phyloP scores from a whole-genome alignment of 805 yeast genomes.

The Candida alai region DNA sequence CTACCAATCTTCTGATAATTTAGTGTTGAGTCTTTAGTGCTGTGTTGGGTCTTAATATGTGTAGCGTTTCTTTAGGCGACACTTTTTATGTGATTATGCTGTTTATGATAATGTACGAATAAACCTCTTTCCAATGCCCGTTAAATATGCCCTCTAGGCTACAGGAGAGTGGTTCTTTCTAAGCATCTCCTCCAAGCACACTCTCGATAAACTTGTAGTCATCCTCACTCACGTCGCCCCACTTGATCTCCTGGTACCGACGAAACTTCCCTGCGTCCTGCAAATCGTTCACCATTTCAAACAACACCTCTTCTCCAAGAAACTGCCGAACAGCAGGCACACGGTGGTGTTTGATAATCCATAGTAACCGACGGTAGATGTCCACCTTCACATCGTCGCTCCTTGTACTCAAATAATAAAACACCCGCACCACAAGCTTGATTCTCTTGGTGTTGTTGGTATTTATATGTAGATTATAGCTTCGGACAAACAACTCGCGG shows the following conservation, averaged over 20 bases:
- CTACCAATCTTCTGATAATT: slow-evolving; percentile 25
- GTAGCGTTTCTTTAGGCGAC: not conserved
- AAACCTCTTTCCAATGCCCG: not conserved
- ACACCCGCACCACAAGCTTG: slow-evolving; percentile 37
- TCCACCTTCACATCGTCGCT: slow-evolving; percentile 9
- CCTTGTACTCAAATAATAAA: slow-evolving; percentile 34
- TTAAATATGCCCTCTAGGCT: too few relatives aligned
- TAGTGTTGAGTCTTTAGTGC: slow-evolving; percentile 18
- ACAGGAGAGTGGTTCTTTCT: too few relatives aligned
- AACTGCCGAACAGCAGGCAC: slow-evolving; percentile 27
- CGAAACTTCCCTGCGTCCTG: not conserved
- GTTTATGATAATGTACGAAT: too few relatives aligned
- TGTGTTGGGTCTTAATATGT: too few relatives aligned
- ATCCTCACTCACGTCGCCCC: slow-evolving; percentile 4
- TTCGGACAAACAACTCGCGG: slow-evolving; percentile 40
- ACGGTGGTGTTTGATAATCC: slow-evolving; percentile 30
- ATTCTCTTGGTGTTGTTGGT: slow-evolving; percentile 39
- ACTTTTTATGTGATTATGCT: not conserved
- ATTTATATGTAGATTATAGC: slow-evolving; percentile 55
- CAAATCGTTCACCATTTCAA: slow-evolving; percentile 20
- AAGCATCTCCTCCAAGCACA: too few relatives aligned
- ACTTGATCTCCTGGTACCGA: slow-evolving; percentile 3
- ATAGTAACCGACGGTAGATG: slow-evolving; percentile 17
- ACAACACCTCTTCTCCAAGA: slow-evolving; percentile 40
- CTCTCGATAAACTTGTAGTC: slow-evolving; percentile 3